Conservation (phyloP, 2,329 filamentous ascomycete genomes). For the Scleromitrula shiraiana region DNA sequence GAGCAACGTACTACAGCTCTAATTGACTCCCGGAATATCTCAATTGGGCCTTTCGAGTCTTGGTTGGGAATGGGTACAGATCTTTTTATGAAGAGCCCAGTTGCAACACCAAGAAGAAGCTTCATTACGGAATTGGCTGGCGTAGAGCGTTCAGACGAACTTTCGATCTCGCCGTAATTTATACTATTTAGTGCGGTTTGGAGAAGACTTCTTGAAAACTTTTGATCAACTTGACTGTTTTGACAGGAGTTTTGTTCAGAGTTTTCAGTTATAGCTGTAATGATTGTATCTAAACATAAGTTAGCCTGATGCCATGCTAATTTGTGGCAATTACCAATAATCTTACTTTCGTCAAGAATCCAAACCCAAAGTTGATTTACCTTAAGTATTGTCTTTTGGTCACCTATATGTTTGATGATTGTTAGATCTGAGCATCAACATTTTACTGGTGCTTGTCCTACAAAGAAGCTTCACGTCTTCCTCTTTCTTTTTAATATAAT, state of each 20-base stretch:
- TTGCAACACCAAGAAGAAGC: background rate
- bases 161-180: background rate
- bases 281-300: background rate
- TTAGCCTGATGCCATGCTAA: background rate
- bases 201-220: background rate
- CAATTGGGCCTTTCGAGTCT: background rate
- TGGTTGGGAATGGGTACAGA: background rate
- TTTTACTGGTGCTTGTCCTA: background rate
- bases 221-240: background rate
- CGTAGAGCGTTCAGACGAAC: background rate
- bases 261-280: background rate
- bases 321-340: background rate
- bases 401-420: no score
- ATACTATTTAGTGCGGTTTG: background rate
- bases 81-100: background rate
- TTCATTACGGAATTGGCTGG: background rate
- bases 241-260: background rate
- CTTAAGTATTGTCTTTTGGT: background rate
- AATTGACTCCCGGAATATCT: constrained; percentile 1
- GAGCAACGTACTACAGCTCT: background rate
- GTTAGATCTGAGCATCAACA: background rate
- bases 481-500: background rate
- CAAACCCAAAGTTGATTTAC: background rate
- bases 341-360: background rate
- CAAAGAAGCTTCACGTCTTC: background rate